Evolutionary conservation across 2,329 filamentous ascomycete genomes (phyloP), one percentile per base, ranked within the genome.

Genomic region (Epicoccum sorghinum): DNA sequence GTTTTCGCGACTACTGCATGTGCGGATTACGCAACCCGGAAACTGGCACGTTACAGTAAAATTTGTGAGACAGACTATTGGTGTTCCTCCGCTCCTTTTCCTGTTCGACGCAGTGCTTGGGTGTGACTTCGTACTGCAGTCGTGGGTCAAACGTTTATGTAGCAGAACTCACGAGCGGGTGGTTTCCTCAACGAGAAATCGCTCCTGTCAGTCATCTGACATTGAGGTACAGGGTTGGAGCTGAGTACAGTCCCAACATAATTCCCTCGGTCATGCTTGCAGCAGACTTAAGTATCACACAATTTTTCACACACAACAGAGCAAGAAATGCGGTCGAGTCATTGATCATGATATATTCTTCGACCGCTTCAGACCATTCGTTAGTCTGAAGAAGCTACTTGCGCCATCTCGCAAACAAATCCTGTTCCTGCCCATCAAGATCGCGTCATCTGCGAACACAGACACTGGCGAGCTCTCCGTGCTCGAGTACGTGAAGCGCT

Each of bases 321-420:
- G 18, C 6, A 25, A 13, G 3, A 33, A 9, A 29, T 24, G 41
- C 41, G 33, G 7, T 32, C 24, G 3, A 23, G 30, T 53, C 18
- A 36, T 47, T 42, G 43, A 38, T 53, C 50, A 33, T 53, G 25
- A 43, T 54, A 27, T 48, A 44, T 54, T 54, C 39, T 35, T 40
- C 44, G 32, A 44, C 47, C 44, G 22, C 7, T 36, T 39, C 29
- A 33, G 39, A 38, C 32, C 45, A 36, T 18, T 39, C 33, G 14
- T n/a, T 23, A 37, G 51, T 36, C 35, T 23, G 32, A 41, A 42
- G 32, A 43, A 39, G 40, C 44, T 54, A 48, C 35, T 38, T 48
- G 51, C 40, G 22, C 44, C 44, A 47, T 44, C 23, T 48, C 22
- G 47, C 52, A 37, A 39, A 49, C 36, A 18, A 41, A 18, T 37